phyloP scores from a whole-genome alignment of 2,329 filamentous ascomycete genomes.

The Parasarocladium wereldwijsianum region DNA sequence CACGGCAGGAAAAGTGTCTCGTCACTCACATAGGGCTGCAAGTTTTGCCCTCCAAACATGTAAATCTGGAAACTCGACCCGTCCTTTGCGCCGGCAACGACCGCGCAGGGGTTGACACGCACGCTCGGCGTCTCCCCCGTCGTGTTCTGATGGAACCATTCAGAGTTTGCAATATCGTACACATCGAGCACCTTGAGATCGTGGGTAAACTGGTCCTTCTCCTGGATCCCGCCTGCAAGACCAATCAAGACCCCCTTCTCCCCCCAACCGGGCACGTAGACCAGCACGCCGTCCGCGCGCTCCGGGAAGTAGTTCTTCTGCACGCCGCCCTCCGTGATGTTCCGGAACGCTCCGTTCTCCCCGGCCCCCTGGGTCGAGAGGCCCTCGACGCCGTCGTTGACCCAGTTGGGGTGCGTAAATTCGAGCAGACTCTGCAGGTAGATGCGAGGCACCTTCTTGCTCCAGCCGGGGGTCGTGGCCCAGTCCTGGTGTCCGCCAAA shows the following conservation, averaged over 20 bases:
- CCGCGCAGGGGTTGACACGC: conserved; percentile 45
- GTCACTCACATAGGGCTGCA: conserved; percentile 40
- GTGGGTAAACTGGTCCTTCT: conserved; percentile 50
- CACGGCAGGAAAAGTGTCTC: background rate
- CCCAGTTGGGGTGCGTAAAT: conserved; percentile 58
- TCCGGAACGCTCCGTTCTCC: conserved; percentile 49
- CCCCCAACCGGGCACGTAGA: conserved; percentile 64
- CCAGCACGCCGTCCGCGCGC: conserved; percentile 56
- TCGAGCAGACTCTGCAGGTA: conserved; percentile 64
- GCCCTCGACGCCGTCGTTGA: conserved; percentile 45
- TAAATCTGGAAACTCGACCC: conserved; percentile 66
- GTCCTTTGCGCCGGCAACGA: conserved; percentile 48
- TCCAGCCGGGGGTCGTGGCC: conserved; percentile 48
- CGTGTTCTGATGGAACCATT: conserved; percentile 46
- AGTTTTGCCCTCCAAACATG: conserved; percentile 63
- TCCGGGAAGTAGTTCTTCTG: conserved; percentile 55
- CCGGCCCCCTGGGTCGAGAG: conserved; percentile 43
- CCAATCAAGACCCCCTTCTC: conserved; percentile 56
- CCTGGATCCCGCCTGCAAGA: conserved; percentile 56
- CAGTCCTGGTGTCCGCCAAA: conserved; percentile 63
- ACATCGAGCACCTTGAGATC: conserved; percentile 45
- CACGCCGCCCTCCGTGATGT: conserved; percentile 58
- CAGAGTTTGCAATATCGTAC: conserved; percentile 44
- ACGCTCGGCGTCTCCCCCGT: conserved; percentile 34
- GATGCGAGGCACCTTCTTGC: conserved; percentile 43